Evolutionary conservation across 345 rosid genomes (phyloP).

Genomic region (Diplotaxis tenuifolia): DNA sequence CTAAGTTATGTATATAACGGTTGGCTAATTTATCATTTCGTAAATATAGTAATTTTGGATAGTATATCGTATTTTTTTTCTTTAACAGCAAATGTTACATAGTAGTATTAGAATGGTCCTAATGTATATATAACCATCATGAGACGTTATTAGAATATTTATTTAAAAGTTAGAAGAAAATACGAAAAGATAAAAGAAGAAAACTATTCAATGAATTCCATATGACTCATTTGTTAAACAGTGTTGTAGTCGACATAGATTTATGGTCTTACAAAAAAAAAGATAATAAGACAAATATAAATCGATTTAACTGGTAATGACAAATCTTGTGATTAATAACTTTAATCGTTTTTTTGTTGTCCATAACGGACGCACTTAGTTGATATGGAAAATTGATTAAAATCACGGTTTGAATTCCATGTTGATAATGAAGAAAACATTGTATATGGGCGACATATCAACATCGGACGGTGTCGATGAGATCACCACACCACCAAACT

Average conservation of each 20-base stretch:
- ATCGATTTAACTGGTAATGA: neutral
- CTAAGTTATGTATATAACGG: neutral
- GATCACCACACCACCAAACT: constrained; percentile 34
- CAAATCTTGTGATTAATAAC: neutral
- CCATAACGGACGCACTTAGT: constrained; percentile 11
- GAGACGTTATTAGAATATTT: neutral
- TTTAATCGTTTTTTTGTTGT: neutral
- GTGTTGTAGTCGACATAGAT: neutral
- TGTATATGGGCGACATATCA: constrained; percentile 29
- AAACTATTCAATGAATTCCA: neutral
- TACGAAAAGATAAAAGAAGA: no score
- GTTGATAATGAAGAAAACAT: constrained; percentile 14
- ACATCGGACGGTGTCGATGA: constrained; percentile 25
- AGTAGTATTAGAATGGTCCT: neutral
- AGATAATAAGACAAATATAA: neutral
- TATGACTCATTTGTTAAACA: neutral
- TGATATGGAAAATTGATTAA: neutral
- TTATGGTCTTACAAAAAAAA: neutral
- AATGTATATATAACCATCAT: neutral
- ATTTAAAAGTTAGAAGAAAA: neutral
- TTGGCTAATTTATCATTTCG: neutral
- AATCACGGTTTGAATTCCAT: constrained; percentile 13
- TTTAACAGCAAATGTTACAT: neutral
- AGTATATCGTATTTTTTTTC: neutral
- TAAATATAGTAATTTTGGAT: neutral